Base-by-base conservation (phyloP, 2,329 filamentous ascomycete species). In the Waltergamsia citrina region DNA sequence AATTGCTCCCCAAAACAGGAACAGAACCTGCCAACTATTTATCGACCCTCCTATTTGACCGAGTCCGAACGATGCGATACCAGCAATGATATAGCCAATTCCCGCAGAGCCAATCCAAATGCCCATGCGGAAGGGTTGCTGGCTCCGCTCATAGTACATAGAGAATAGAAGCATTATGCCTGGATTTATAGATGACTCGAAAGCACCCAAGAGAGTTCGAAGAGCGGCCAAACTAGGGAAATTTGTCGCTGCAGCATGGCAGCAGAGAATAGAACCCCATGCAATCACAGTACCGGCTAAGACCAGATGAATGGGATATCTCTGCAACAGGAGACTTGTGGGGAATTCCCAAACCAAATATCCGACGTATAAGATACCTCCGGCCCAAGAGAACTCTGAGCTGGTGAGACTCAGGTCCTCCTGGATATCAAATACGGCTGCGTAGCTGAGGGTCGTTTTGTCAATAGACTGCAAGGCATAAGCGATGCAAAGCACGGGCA, bases 401-500 rank as follows among this genome's bases (percentile, higher is more conserved):
- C 67, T 66, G 7, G 57, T 54, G 16, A 73, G 50, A 11, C 52
- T 42, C 34, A 68, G 59, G 17, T 67, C 67, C 6, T 57, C 43
- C 23, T 54, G 56, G 5, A 72, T 47, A 2, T 66, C 64, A 60
- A 71, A 62, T 40, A 71, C 55, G 24, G 63, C 63, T 0, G 67
- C 63, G 46, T 69, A 69, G n/a, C 56, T 62, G 2, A 76, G 52
- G 0, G 65, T 66, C 0, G 68, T 69, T 48, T 80, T 78, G 53
- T 80, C 75, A 2, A 74, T 22, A 11, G 19, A 23, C 32, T 34
- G 32, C n/a, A 34, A 18, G 32, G 19, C 14, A 24, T 34, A 34
- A 12, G 30, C 15, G 3, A 32, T 24, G 17, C 12, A n/a, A 18
- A 32, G 11, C 5, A 32, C 12, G 6, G 20, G 20, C 19, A 32